Evolutionary conservation across 257 asterid genomes (phyloP), one percentile per base, ranked within the genome.

Genomic region (Ajuga chamaepitys): DNA sequence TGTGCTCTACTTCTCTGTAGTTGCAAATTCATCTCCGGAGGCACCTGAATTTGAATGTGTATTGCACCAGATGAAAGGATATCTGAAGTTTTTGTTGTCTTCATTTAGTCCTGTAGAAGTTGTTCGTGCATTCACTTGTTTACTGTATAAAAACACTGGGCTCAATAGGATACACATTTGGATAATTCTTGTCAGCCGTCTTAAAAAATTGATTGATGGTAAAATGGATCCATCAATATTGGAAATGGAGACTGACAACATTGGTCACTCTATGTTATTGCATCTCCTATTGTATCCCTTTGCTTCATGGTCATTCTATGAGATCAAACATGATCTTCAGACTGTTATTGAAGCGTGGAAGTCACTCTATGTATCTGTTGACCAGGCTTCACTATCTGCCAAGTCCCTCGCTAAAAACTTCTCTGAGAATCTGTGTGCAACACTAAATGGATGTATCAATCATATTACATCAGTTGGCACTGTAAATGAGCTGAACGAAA

Each of bases 201-300:
- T 89, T 18, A 81, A 75, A 54, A 84, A 79, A 45, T 67, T 74
- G 72, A 41, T 78, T n/a, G 75, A 63, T 59, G 65, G 75, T 67
- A 46, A 74, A 67, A 71, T 35, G 34, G 64, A 64, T 61, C 72
- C 8, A 24, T 52, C 72, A 63, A 25, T 64, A 10, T 53, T 80
- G 78, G 74, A 74, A 47, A 71, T 70, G 74, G 83, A 58, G 54
- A 42, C 50, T 2, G 80, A 80, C 47, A 61, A 37, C 69, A 64
- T 46, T 50, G 71, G 80, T 64, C 77, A 72, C 82, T 60, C 83
- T 60, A 67, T 56, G 30, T 52, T 62, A 21, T 60, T 85, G 71
- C 80, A 72, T 75, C 82, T 86, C 68, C 79, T 86, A 11, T 64
- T 72, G 12, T 89, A 85, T 55, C 95, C 94, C 62, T 81, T 86